phyloP scores from a whole-genome alignment of 495 filamentous ascomycete species.

The Neurospora sp. region DNA sequence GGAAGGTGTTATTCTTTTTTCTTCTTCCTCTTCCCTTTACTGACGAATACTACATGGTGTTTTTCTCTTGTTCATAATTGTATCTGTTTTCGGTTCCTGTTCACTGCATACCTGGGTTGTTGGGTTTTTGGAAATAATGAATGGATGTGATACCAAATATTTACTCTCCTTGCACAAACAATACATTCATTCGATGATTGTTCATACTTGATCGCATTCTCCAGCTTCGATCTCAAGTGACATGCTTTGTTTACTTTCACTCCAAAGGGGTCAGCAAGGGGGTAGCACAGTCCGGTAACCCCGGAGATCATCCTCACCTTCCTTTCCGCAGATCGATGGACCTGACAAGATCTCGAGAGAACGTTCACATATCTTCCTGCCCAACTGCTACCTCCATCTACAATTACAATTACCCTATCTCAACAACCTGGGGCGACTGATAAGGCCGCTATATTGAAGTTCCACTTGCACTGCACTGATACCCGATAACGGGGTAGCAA shows the following conservation, averaged over 20 bases:
- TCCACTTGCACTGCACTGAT: neutral
- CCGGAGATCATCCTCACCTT: neutral
- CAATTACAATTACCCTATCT: neutral
- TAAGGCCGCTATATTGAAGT: neutral
- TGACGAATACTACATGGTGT: neutral
- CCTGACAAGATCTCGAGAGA: neutral
- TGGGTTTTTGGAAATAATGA: slow-evolving; percentile 1
- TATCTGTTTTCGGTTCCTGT: neutral
- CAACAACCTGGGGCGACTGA: neutral
- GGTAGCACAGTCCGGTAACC: neutral
- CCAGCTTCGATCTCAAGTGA: neutral
- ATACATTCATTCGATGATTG: neutral
- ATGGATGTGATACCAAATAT: slow-evolving; percentile 1
- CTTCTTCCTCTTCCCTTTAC: neutral
- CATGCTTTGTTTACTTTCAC: neutral
- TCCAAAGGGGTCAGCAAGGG: neutral
- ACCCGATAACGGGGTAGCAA: neutral
- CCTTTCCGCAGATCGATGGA: neutral
- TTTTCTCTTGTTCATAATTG: neutral
- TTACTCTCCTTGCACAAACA: neutral
- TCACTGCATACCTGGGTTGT: neutral
- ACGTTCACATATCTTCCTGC: neutral
- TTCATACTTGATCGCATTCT: neutral
- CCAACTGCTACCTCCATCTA: neutral
- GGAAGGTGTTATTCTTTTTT: neutral